phyloP scores from a whole-genome alignment of 2,329 filamentous ascomycete genomes.

The Diaporthe humulicola region DNA sequence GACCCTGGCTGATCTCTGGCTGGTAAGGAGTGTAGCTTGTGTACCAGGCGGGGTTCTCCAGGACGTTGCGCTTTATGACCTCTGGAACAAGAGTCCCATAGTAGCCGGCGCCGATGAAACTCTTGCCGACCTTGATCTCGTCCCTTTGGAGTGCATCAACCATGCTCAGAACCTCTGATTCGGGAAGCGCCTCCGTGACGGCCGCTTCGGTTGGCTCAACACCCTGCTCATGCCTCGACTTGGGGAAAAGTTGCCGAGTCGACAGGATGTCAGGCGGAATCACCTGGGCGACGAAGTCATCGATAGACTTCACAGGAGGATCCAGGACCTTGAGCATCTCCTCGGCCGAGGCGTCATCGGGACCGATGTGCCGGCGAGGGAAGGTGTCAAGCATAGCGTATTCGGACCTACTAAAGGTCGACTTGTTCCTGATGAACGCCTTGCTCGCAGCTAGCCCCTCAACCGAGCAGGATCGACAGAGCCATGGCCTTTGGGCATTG shows the following conservation, averaged over 20 bases:
- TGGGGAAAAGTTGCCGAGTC: conserved; percentile 71
- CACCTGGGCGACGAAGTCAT: conserved; percentile 88
- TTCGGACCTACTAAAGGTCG: conserved; percentile 33
- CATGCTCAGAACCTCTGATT: conserved; percentile 69
- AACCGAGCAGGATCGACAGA: conserved; percentile 36
- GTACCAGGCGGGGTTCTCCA: conserved; percentile 97
- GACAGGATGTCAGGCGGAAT: conserved; percentile 85
- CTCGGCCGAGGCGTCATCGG: conserved; percentile 75
- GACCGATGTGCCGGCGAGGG: conserved; percentile 88
- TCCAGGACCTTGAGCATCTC: conserved; percentile 86
- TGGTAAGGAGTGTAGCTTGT: conserved; percentile 98
- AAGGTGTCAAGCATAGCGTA: conserved; percentile 72
- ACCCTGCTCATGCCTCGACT: conserved; percentile 54
- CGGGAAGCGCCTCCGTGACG: conserved; percentile 62
- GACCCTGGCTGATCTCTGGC: conserved; percentile 95
- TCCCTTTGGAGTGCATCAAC: conserved; percentile 49
- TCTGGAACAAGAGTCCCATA: conserved; percentile 87
- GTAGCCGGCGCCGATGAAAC: conserved; percentile 90
- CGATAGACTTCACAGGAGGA: conserved; percentile 78
- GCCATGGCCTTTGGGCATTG: conserved; percentile 40
- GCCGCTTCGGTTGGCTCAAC: conserved; percentile 52
- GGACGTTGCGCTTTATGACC: conserved; percentile 91
- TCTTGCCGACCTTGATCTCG: conserved; percentile 62
- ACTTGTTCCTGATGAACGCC: conserved; percentile 42
- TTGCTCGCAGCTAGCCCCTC: conserved; percentile 31